Base-by-base conservation (phyloP, 306 rosid genomes). In the Citrullus colocynthis region DNA sequence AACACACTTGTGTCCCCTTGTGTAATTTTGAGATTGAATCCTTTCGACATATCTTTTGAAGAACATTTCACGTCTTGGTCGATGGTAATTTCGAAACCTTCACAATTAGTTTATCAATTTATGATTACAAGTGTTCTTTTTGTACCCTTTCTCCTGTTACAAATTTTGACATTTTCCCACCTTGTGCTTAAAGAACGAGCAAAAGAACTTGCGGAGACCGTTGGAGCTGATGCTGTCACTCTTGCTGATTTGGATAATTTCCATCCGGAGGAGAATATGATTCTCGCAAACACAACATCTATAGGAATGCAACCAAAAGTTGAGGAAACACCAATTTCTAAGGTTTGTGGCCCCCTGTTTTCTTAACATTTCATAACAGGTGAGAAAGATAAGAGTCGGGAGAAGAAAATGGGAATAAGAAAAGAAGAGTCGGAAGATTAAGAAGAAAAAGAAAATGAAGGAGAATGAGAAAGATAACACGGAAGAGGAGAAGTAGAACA, bases 251-350 rank as follows among this genome's bases (percentile, higher is more conserved):
- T 94, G 71, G 88, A 86, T 69, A 88, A 75, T 81, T 94, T 82
- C 83, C 91, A 87, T 78, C 96, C 95, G 3, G 98, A 91, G 91
- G 89, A 86, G 78, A 91, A 84, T 73, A 91, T 94, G 97, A 90
- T 94, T 85, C 96, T 94, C 74, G 97, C 97, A 11, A 94, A 94
- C 86, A 89, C 98, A 36, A 91, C 98, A 75, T 92, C 98, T 30
- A 90, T 94, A 61, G 98, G 98, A 83, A 91, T 94, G 98, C 95
- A 91, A 55, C 98, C 98, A 81, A 94, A 88, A 82, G 89, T 91
- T 78, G 87, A 89, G 63, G 97, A 92, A 84, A 89, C 96, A 7
- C 96, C 98, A 55, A 65, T 94, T 84, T 79, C 97, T 70, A 66
- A 66, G 73, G 73, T 66, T 18, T 66, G 79, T 41, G 15, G 9